Evolutionary conservation across 306 rosid genomes (phyloP), one percentile per base, ranked within the genome.

Genomic region (Carpinus viminea): DNA sequence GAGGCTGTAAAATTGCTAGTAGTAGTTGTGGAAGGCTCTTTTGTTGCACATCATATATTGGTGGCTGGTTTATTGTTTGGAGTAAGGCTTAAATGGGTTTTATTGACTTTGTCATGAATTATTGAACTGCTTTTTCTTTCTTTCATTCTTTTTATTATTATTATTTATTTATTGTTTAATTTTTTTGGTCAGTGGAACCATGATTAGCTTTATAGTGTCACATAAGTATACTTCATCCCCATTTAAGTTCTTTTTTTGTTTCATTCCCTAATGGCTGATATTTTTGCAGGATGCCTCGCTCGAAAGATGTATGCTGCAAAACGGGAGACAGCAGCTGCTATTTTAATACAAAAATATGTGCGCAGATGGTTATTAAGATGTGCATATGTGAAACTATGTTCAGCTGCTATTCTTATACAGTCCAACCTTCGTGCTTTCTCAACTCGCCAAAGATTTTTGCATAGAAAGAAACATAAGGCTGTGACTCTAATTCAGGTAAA

Each of bases 401-500:
- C 85, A 48, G 89, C 96, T 74, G 68, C 93, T 60, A 68, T 82
- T 51, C 82, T 80, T 72, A 78, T 95, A 46, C 99, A 95, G 83
- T 93, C 96, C 60, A 76, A 79, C 80, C 77, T 88, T 64, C 91
- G 90, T 74, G 94, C 96, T 60, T 91, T 93, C 78, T 79, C 87
- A 57, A 86, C 89, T 76, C 97, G 89, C 83, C 83, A 72, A 79
- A 90, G 81, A 77, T 90, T 86, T 78, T 76, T 86, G 82, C 90
- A 81, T 77, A 89, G 64, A 66, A 93, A 86, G 79, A 86, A 90
- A 76, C 92, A 84, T 77, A 95, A 80, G 85, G 97, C 99, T 79
- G 98, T 97, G 55, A 87, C 89, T 77, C 53, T 80, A 60, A 87
- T 95, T 83, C 99, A 95, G 98, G 99, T 93, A 80, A 78, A 54